phyloP scores from a whole-genome alignment of 805 yeast genomes.

The Hanseniaspora jakobsenii region DNA sequence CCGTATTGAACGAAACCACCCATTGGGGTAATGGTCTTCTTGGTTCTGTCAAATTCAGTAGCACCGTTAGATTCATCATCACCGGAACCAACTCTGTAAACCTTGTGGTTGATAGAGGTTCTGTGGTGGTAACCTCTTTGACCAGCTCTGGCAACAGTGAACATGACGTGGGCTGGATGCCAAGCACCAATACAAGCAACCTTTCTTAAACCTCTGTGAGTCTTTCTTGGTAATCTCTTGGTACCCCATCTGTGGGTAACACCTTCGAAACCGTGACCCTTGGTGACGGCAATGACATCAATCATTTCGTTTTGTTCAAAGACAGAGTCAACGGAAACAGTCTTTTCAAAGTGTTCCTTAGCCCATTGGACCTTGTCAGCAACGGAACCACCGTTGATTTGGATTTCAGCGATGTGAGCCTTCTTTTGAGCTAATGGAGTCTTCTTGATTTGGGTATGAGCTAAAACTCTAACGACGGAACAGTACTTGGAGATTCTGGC shows the following conservation, averaged over 20 bases:
- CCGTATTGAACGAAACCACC: conserved; percentile 99
- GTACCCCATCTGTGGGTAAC: conserved; percentile 99
- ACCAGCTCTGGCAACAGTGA: conserved; percentile 99
- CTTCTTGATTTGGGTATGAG: conserved; percentile 99
- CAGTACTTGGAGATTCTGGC: conserved; percentile 98
- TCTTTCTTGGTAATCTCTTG: conserved; percentile 99
- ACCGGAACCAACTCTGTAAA: conserved; percentile 97
- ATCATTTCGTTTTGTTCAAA: conserved; percentile 98
- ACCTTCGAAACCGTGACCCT: conserved; percentile 99
- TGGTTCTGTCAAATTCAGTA: conserved; percentile 97
- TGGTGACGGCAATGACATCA: conserved; percentile 98
- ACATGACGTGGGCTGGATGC: conserved; percentile 99
- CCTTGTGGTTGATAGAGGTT: conserved; percentile 99
- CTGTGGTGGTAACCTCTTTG: conserved; percentile 99
- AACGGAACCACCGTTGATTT: conserved; percentile 97
- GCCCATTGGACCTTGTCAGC: conserved; percentile 98
- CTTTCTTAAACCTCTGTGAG: conserved; percentile 99
- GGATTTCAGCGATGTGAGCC: conserved; percentile 99
- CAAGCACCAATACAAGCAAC: conserved; percentile 99
- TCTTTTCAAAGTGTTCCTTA: conserved; percentile 96
- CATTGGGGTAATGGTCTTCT: conserved; percentile 98
- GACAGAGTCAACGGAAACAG: conserved; percentile 88
- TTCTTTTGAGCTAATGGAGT: conserved; percentile 98
- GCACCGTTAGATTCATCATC: conserved; percentile 90
- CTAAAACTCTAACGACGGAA: conserved; percentile 95